These are phyloP conservation scores for Scytalidium lignicola DNA, from an alignment of 2,329 filamentous ascomycete genomes.

Conservation along the genomic window DNA sequence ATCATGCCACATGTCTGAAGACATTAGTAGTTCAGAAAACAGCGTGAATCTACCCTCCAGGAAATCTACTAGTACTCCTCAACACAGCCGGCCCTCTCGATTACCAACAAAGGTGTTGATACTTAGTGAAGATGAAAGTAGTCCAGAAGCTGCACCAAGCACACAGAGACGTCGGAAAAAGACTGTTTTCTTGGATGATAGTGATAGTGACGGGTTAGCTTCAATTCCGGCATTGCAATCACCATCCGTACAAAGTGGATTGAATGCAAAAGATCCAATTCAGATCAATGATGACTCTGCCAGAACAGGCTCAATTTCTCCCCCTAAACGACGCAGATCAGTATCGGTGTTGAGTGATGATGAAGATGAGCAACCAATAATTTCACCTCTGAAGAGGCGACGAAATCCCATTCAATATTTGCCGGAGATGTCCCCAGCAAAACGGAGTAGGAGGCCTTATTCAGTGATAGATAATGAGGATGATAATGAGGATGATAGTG, in stretches of 20 bases:
- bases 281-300: conserved; percentile 8
- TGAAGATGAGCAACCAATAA: conserved; percentile 7
- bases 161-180: not conserved
- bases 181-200: conserved; percentile 2
- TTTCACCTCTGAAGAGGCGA: conserved; percentile 15
- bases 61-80: too few species aligned
- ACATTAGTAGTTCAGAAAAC: too few species aligned
- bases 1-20: too few species aligned
- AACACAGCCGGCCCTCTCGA: too few species aligned
- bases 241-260: not conserved
- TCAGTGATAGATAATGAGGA: not conserved
- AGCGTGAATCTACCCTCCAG: too few species aligned
- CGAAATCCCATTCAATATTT: not conserved
- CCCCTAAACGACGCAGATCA: conserved; percentile 10
- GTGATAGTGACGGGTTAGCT: conserved; percentile 6
- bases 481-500: conserved; percentile 1
- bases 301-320: conserved; percentile 14
- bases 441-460: not conserved
- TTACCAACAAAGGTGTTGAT: not conserved
- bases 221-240: not conserved
- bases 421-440: not conserved
- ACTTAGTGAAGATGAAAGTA: not conserved
- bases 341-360: conserved; percentile 4
- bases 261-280: not conserved
- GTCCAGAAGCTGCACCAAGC: not conserved